Conservation (phyloP, 768 basidiomycete species). For the Mycena venus region DNA sequence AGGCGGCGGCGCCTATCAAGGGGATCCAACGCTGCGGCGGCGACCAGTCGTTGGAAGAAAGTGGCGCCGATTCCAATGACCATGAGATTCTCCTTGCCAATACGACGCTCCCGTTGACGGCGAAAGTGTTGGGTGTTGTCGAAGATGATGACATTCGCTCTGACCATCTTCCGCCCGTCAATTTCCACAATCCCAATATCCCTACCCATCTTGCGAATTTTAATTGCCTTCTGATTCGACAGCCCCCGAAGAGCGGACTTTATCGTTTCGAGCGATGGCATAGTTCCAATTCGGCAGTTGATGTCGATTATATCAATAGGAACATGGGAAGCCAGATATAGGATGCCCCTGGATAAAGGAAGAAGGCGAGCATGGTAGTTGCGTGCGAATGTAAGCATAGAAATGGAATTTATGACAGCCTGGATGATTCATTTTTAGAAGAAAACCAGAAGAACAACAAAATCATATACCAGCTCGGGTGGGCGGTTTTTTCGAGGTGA, state of each 20-base stretch:
- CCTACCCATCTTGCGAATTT: background rate
- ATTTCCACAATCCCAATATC: background rate
- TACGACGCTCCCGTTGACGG: constrained; percentile 40
- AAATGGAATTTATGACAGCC: too few relatives aligned
- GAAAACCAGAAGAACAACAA: too few relatives aligned
- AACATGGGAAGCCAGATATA: too few relatives aligned
- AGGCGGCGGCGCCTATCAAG: background rate
- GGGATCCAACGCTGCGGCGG: background rate
- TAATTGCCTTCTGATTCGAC: background rate
- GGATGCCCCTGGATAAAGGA: too few relatives aligned
- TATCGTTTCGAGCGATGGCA: background rate
- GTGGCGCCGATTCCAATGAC: constrained; percentile 40
- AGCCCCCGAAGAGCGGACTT: background rate
- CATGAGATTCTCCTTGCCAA: constrained; percentile 44
- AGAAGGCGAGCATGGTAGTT: too few relatives aligned
- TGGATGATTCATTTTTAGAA: too few relatives aligned
- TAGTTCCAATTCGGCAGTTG: background rate
- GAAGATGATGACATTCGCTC: constrained; percentile 26
- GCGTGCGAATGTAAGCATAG: too few relatives aligned
- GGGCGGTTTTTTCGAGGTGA: too few relatives aligned
- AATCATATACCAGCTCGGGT: too few relatives aligned
- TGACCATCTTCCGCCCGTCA: background rate
- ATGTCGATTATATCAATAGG: too few relatives aligned
- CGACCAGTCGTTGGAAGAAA: background rate
- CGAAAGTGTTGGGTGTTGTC: constrained; percentile 49